These are phyloP conservation scores for Penicillium odoratum DNA, from an alignment of 495 filamentous ascomycete species.

Conservation along the genomic window DNA sequence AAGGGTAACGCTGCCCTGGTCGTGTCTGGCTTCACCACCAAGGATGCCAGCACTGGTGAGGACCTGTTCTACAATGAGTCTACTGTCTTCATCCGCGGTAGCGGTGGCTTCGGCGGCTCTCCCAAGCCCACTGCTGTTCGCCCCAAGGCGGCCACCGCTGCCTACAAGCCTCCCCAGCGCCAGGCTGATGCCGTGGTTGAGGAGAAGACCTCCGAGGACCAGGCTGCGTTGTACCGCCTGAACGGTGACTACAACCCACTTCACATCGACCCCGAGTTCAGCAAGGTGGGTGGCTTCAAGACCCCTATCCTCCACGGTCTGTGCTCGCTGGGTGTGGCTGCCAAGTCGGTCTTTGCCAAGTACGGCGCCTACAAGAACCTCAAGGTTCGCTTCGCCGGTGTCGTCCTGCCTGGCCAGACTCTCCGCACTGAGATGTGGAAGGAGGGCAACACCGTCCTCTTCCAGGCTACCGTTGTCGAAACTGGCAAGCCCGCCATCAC, in stretches of 20 bases:
- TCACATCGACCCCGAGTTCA: slow-evolving; percentile 93
- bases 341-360: slow-evolving; percentile 82
- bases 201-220: slow-evolving; percentile 88
- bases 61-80: slow-evolving; percentile 97
- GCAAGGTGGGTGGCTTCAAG: slow-evolving; percentile 95
- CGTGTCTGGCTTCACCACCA: slow-evolving; percentile 76
- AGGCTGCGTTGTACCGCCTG: slow-evolving; percentile 92
- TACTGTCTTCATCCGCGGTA: slow-evolving; percentile 87
- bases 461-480: slow-evolving; percentile 93
- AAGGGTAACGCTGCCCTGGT: slow-evolving; percentile 91
- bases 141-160: slow-evolving; percentile 73
- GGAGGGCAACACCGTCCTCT: slow-evolving; percentile 82
- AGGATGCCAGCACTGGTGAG: slow-evolving; percentile 74
- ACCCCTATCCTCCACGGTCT: slow-evolving; percentile 91
- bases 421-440: slow-evolving; percentile 98
- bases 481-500: slow-evolving; percentile 92
- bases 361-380: slow-evolving; percentile 89
- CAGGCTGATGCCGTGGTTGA: slow-evolving; percentile 79
- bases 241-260: slow-evolving; percentile 93
- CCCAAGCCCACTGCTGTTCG: slow-evolving; percentile 66
- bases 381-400: slow-evolving; percentile 94
- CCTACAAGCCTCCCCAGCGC: slow-evolving; percentile 76
- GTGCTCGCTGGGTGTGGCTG: slow-evolving; percentile 90
- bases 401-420: slow-evolving; percentile 90
- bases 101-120: slow-evolving; percentile 87